Evolutionary conservation across 768 basidiomycete genomes (phyloP).

Genomic region (Daedalea quercina): DNA sequence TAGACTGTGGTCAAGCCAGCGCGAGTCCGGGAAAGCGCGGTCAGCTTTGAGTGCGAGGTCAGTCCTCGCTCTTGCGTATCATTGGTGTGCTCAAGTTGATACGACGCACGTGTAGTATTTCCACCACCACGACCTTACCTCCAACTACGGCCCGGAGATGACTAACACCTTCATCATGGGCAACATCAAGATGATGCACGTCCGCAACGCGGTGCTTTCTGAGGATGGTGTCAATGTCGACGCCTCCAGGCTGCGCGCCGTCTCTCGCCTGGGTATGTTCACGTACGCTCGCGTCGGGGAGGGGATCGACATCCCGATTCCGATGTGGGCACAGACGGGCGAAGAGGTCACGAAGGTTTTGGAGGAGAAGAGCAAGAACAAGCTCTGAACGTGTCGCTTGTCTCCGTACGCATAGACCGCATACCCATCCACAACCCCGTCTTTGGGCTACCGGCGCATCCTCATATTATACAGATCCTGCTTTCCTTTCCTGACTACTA

Average conservation of each 20-base stretch:
- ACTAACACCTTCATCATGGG: slow-evolving; percentile 31
- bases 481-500: no score
- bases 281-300: slow-evolving; percentile 25
- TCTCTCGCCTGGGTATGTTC: slow-evolving; percentile 33
- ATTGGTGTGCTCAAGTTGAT: not conserved
- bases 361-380: slow-evolving; percentile 3
- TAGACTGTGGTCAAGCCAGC: slow-evolving; percentile 34
- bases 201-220: slow-evolving; percentile 34
- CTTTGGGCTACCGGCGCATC: no score
- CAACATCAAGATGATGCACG: slow-evolving; percentile 33
- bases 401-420: not conserved
- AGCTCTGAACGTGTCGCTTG: not conserved
- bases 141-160: slow-evolving; percentile 20
- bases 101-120: slow-evolving; percentile 22
- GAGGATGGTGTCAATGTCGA: slow-evolving; percentile 29
- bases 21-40: slow-evolving; percentile 38
- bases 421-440: not conserved
- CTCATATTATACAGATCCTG: no score
- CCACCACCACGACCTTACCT: slow-evolving; percentile 27
- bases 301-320: slow-evolving; percentile 32
- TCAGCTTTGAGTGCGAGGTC: slow-evolving; percentile 42
- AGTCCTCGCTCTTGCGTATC: slow-evolving; percentile 1
- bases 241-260: slow-evolving; percentile 28
- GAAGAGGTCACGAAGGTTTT: slow-evolving; percentile 3
- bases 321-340: slow-evolving; percentile 34